Evolutionary conservation across 2,329 filamentous ascomycete genomes (phyloP), one percentile per base, ranked within the genome.

Genomic region (Penicillium nordicum): DNA sequence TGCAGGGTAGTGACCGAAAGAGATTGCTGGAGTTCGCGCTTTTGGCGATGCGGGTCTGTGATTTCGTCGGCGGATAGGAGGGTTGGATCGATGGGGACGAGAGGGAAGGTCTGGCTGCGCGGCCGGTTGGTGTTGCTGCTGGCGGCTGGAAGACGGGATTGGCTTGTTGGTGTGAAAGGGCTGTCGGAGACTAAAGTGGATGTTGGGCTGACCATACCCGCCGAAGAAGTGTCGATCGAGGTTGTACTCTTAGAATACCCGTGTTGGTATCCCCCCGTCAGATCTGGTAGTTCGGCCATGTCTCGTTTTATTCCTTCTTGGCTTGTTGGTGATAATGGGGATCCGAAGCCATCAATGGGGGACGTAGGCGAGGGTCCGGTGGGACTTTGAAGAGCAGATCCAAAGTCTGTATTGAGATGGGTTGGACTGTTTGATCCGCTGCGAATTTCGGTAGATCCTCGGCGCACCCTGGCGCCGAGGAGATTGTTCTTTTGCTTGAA

Each of bases 401-500:
- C 70, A 18, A 82, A 84, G 41, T 79, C 79, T 34, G 73, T 79
- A 60, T 81, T 83, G 60, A 83, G 76, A 53, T 83, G 82, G 25
- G 82, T 82, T n/a, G 75, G 72, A 57, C 81, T 84, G 65, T 90
- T 88, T 0, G 86, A 83, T 52, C 92, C 88, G 69, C 90, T 92
- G 37, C 86, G 71, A 44, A 66, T 58, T 50, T 70, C 70, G 30
- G 69, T 57, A 7, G 82, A 84, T 30, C 76, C 74, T 69, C 84
- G 85, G 44, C 82, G 74, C 43, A 79, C 78, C 64, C 80, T 81
- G 11, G 80, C 76, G 37, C 81, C 79, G 63, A 79, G 73, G 11
- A 88, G 69, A 61, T 82, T 86, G 71, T 96, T 88, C 77, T 93
- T 96, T 70, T 91, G 85, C 79, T 97, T 96, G 80, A 97, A 97